Conservation (phyloP, 2,329 filamentous ascomycete species). For the Aureobasidium sp. region DNA sequence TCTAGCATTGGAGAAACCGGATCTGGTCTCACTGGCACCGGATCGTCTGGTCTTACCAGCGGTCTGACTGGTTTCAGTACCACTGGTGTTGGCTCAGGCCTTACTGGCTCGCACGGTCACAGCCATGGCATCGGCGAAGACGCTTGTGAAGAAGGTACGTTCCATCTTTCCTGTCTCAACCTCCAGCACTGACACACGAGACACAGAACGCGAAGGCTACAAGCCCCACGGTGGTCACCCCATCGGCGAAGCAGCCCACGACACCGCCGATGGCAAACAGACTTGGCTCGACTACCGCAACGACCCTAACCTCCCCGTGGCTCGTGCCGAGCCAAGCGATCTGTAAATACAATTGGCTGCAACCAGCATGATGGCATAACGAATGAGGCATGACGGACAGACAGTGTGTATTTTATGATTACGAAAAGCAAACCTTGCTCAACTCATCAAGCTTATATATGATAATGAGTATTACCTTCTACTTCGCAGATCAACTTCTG, state of each 20-base stretch:
- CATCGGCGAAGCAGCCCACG: conserved; percentile 6
- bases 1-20: background rate
- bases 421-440: background rate
- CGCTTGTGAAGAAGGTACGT: background rate
- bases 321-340: background rate
- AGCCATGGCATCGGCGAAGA: background rate
- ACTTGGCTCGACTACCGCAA: conserved; percentile 13
- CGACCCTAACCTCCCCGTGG: conserved; percentile 6
- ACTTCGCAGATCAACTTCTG: background rate
- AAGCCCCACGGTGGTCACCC: conserved; percentile 9
- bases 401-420: background rate
- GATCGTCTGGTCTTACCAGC: background rate
- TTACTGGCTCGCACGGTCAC: background rate
- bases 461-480: background rate
- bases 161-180: too few species aligned
- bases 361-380: background rate
- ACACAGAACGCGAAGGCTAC: background rate
- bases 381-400: background rate
- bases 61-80: background rate
- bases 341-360: background rate
- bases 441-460: background rate
- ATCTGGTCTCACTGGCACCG: background rate
- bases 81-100: background rate
- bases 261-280: background rate
- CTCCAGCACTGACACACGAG: background rate